phyloP scores from a whole-genome alignment of 2,329 filamentous ascomycete genomes.

The Paradendryphiella salina region DNA sequence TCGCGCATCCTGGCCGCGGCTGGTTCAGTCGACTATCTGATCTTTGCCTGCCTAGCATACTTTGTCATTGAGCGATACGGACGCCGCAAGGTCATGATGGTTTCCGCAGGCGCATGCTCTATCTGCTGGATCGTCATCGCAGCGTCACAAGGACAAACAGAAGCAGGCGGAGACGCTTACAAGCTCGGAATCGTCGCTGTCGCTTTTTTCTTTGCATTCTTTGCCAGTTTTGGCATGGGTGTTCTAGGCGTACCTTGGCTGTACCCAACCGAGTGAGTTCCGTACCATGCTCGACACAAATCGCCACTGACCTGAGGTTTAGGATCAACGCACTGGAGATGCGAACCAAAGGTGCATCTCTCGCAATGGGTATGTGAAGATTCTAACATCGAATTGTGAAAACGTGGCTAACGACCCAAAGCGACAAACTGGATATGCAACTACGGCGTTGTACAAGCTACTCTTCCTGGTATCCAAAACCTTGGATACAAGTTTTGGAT shows the following conservation, averaged over 20 bases:
- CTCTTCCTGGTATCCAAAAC: conserved; percentile 45
- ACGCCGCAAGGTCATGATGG: conserved; percentile 55
- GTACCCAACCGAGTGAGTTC: conserved; percentile 37
- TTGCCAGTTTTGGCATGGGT: conserved; percentile 44
- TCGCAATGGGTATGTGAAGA: conserved; percentile 29
- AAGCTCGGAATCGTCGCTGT: conserved; percentile 55
- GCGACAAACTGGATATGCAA: conserved; percentile 43
- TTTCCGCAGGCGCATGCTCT: conserved; percentile 53
- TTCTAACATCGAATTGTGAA: neutral
- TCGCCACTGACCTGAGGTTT: neutral
- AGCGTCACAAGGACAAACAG: conserved; percentile 49
- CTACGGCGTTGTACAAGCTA: conserved; percentile 41
- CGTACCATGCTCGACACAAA: no score
- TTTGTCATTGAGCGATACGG: conserved; percentile 56
- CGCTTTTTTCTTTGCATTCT: conserved; percentile 49
- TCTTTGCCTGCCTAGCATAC: conserved; percentile 50
- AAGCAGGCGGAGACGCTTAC: conserved; percentile 49
- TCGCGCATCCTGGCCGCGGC: conserved; percentile 49
- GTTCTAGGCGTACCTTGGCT: conserved; percentile 44
- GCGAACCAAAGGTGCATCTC: conserved; percentile 42
- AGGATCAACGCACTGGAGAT: conserved; percentile 44
- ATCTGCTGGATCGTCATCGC: conserved; percentile 56
- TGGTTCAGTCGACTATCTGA: conserved; percentile 53
- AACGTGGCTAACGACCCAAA: neutral
- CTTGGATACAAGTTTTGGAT: conserved; percentile 59